Base-by-base conservation (phyloP, 176 grass and related monocot species). In the Hyparrhenia diplandra region DNA sequence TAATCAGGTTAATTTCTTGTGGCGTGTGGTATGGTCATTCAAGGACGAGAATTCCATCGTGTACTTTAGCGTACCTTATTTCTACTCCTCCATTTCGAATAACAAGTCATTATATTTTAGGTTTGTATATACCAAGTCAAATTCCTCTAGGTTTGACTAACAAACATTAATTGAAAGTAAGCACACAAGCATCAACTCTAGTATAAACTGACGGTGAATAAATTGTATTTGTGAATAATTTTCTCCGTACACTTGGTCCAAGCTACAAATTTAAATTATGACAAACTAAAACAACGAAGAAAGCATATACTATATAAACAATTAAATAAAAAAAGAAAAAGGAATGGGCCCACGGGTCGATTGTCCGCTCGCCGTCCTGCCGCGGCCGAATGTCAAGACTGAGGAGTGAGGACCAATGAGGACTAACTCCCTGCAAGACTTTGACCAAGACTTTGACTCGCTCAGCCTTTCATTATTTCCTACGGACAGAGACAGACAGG, bases 401-500 rank as follows among this genome's bases (percentile, higher is more conserved):
- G 40, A 21, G 17, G 4, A 28, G 46, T 74, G 71, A n/a, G 71
- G 17, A 46, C 71, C 17, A 0, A n/a, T n/a, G n/a, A n/a, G n/a
- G n/a, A n/a, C n/a, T n/a, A n/a, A n/a, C n/a, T n/a, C n/a, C 2
- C 0, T 10, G 43, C 10, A 54, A 34, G 71, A 54, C 71, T 74
- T 74, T 17, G 71, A 74, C 71, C 71, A 34, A 57, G 72, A 75
- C 72, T 75, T 58, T 75, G 72, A 75, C 72, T 57, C 1, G 5
- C 71, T 35, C 65, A 23, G 0, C 21, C 34, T 23, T 6, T 1
- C n/a, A 32, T 32, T 32, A 32, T 32, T 32, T 32, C 31, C 31
- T 32, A 2, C 31, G 31, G 31, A 32, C 64, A 39, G 18, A 28
- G 40, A 71, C 43, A 21, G 16, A 31, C 27, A 72, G 24, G 69